Base-by-base conservation (phyloP, 805 yeast species). In the Dipodascus geniculatus region DNA sequence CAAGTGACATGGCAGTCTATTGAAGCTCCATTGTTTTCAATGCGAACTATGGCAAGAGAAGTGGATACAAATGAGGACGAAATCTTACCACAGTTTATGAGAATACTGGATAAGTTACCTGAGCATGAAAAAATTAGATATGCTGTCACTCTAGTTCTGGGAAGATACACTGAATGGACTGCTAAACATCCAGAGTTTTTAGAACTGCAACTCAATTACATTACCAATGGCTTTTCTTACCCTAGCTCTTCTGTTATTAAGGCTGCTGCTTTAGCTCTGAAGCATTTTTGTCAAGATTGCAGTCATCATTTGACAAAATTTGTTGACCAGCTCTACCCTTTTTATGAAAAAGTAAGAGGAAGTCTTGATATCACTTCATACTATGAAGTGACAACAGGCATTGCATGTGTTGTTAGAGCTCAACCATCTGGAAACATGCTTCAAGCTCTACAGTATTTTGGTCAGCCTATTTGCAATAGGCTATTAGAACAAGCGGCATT, bases 101-200 rank as follows among this genome's bases (percentile, higher is more conserved):
- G 78, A 48, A 68, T 75, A 56, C 71, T 87, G 35, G 76, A 81
- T 31, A 81, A 77, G 62, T 71, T 87, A 53, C 96, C 97, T 0
- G 91, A 87, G 59, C 89, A 87, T 63, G 82, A 85, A 20, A 87
- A 87, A 64, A 80, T 93, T 51, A 77, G 96, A 66, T 93, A 91
- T 64, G 95, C 98, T 3, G 89, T 96, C 1, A 88, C 96, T 0
- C 74, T 93, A 63, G 96, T 93, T 1, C 71, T 93, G 44, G 98
- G 99, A n/a, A 76, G 99, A 61, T 93, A 93, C 67, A 87, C 98
- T 1, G 88, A 85, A 69, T 93, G 99, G 97, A 87, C 98, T 0
- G 73, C 89, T 2, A 77, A 80, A 59, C 95, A 93, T 68, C 89
- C 95, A 2, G 83, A 85, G 57, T 84, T 75, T 61, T 73, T 95